These are phyloP conservation scores for Pythium myriotylum DNA, from an alignment of 352 stramenopile species.

Conservation along the genomic window DNA sequence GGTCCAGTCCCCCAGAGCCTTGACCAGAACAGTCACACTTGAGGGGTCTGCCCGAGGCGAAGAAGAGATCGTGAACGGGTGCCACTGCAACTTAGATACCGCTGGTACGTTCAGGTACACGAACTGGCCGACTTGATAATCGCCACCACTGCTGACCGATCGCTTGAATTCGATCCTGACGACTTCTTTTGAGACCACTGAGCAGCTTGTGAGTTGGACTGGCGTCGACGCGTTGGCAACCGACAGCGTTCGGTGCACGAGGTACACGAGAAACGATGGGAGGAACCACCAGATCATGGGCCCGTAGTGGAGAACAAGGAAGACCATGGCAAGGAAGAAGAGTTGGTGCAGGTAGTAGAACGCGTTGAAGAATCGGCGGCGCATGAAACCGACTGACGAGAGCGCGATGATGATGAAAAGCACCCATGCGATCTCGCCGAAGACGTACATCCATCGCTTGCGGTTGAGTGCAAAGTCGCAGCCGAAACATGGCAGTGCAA, in stretches of 20 bases:
- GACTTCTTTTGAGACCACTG: conserved; percentile 23
- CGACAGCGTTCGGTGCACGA: conserved; percentile 33
- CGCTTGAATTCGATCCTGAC: conserved; percentile 38
- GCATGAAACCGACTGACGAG: conserved; percentile 36
- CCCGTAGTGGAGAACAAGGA: conserved; percentile 40
- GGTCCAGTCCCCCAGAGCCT: conserved; percentile 45
- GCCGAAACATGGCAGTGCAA: conserved; percentile 42
- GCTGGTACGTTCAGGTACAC: conserved; percentile 44
- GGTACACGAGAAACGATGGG: conserved; percentile 35
- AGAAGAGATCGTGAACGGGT: conserved; percentile 52
- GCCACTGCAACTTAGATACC: conserved; percentile 52
- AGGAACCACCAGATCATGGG: conserved; percentile 40
- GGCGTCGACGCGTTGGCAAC: conserved; percentile 26
- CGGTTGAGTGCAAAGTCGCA: conserved; percentile 23
- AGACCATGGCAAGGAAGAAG: conserved; percentile 37
- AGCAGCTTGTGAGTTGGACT: conserved; percentile 27
- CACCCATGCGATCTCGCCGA: conserved; percentile 36
- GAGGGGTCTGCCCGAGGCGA: conserved; percentile 24
- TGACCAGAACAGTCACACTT: conserved; percentile 39
- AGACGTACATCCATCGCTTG: conserved; percentile 42
- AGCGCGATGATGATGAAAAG: conserved; percentile 34
- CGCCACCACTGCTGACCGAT: conserved; percentile 5
- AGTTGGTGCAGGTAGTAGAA: conserved; percentile 48
- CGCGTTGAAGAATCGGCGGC: conserved; percentile 32
- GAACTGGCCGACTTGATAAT: conserved; percentile 41